Percentiles rank a stretch among this genome's conserved stretches.
Evolutionary conservation across 306 rosid genomes (phyloP).

Genomic region (Sophora flavescens): DNA sequence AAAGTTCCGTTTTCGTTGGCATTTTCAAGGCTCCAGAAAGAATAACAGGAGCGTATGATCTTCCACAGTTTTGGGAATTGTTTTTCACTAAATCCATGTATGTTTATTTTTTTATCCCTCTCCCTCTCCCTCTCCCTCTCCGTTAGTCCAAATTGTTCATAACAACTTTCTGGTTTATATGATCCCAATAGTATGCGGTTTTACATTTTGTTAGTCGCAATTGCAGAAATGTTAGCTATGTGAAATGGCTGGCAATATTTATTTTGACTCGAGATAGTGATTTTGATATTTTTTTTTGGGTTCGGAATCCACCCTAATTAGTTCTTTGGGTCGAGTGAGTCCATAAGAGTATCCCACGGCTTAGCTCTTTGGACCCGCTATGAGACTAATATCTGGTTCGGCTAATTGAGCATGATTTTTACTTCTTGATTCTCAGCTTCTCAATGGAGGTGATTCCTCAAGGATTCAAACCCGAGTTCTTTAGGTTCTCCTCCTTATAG

Average conservation of each 20-base stretch:
- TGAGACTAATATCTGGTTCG: too few species aligned
- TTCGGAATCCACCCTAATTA: too few species aligned
- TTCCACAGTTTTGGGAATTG: not conserved
- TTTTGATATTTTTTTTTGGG: too few species aligned
- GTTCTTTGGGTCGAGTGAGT: too few species aligned
- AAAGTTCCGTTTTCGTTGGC: slow-evolving; percentile 28
- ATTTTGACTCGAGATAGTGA: not conserved
- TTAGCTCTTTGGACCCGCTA: too few species aligned
- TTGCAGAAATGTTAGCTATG: not conserved
- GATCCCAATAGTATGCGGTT: not conserved
- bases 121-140: not conserved
- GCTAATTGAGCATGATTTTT: too few species aligned
- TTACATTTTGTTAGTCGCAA: not conserved
- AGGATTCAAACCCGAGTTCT: too few species aligned
- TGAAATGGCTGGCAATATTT: not conserved
- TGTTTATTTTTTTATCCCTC: not conserved
- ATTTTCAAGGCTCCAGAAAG: slow-evolving; percentile 45
- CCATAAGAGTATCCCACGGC: too few species aligned
- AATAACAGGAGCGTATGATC: slow-evolving; percentile 40
- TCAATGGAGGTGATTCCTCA: too few species aligned
- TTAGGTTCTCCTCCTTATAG: too few species aligned
- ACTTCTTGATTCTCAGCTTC: too few species aligned
- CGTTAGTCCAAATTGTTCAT: slow-evolving; percentile 5
- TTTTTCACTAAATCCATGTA: slow-evolving; percentile 24
- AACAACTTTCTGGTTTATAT: not conserved